Base-by-base conservation (phyloP, 1,139 yeast genomes). In the Sugiyamaella neomexicana region DNA sequence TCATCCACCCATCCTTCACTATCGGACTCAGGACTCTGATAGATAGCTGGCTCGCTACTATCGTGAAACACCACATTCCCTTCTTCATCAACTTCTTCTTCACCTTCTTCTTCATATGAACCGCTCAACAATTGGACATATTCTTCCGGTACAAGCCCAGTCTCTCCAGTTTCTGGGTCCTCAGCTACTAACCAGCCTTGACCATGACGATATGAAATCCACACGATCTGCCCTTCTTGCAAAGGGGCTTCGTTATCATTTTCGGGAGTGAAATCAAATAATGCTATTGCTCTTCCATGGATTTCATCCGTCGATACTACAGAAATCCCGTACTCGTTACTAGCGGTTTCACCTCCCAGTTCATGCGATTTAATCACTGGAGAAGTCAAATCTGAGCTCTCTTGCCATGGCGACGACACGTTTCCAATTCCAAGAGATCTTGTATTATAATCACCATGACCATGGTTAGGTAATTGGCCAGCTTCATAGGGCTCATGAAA, bases 181-280 rank as follows among this genome's bases (percentile, higher is more conserved):
- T 85, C 89, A 0, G 98, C 98, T 49, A 93, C 98, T 4, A 95
- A 77, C 99, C 99, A 93, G 5, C 99, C 99, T 68, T 93, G 97
- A 17, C 98, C 98, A 68, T 93, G 97, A 59, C 96, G 80, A 69
- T 91, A 91, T 57, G 86, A 83, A 32, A 93, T 86, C 81, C 93
- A 86, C 2, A 95, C 82, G 16, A 82, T 71, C 70, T 93, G 98
- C 39, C 97, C 96, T 64, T 87, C 96, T 7, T 70, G 71, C 41
- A 93, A 73, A 12, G 80, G 82, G 52, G 91, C 83, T 65, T 93
- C 99, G 68, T 93, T 93, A 63, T 89, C 97, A 69, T 93, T 93
- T 68, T 93, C 98, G 0, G 99, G 97, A 32, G 75, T 77, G 68
- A 93, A 93, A 64, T 91, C 95, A 70, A 90, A 93, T 52, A 95